These are phyloP conservation scores for Emergomyces orientalis DNA, from an alignment of 2,329 filamentous ascomycete species.

Conservation along the genomic window DNA sequence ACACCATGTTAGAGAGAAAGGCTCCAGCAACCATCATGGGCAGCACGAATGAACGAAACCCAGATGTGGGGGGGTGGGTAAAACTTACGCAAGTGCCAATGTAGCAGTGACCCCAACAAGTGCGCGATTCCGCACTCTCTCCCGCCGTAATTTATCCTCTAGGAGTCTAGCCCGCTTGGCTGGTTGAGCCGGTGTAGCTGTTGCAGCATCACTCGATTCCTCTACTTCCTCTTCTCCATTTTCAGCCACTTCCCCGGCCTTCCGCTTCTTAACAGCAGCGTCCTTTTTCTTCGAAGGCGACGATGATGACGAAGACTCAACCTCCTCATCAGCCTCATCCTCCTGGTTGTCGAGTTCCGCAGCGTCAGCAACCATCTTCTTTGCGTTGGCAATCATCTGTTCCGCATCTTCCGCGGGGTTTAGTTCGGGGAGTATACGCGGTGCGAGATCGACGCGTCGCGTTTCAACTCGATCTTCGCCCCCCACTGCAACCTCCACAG, in stretches of 20 bases:
- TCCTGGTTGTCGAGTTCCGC: slow-evolving; percentile 40
- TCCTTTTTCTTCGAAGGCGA: slow-evolving; percentile 19
- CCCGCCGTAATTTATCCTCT: slow-evolving; percentile 71
- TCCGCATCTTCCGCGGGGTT: slow-evolving; percentile 68
- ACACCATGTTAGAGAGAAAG: slow-evolving; percentile 16
- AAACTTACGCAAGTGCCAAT: slow-evolving; percentile 77
- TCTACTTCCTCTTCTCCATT: slow-evolving; percentile 29
- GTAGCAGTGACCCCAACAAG: slow-evolving; percentile 79
- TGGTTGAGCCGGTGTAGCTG: slow-evolving; percentile 36
- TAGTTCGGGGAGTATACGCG: slow-evolving; percentile 55
- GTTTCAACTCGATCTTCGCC: slow-evolving; percentile 50
- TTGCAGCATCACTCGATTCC: slow-evolving; percentile 24
- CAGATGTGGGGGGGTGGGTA: not conserved
- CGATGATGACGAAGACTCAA: not conserved
- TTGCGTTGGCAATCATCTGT: slow-evolving; percentile 76
- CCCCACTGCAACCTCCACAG: slow-evolving; percentile 35
- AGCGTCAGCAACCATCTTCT: slow-evolving; percentile 73
- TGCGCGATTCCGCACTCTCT: slow-evolving; percentile 76
- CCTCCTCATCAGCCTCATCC: slow-evolving; percentile 21
- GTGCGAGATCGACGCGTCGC: slow-evolving; percentile 64
- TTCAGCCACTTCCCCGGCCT: slow-evolving; percentile 59
- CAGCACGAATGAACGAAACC: not conserved
- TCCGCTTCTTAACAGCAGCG: slow-evolving; percentile 54
- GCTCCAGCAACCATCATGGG: not conserved
- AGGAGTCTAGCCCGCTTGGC: slow-evolving; percentile 62